These are phyloP conservation scores for Peronospora destructor DNA, from an alignment of 352 stramenopile species.

Conservation along the genomic window DNA sequence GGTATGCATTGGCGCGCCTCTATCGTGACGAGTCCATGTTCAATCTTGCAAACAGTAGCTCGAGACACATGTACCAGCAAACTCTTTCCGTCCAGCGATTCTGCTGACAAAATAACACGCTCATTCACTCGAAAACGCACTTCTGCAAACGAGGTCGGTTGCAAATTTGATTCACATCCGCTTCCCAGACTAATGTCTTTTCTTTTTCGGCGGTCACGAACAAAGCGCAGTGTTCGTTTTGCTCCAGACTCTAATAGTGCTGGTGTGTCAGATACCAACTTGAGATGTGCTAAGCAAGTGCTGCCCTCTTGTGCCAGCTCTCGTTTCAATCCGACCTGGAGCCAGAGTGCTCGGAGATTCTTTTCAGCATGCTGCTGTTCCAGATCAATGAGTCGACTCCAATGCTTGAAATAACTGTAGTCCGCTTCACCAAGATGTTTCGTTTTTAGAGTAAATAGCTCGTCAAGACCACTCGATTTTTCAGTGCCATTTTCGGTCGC, in stretches of 20 bases:
- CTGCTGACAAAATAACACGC: constrained; percentile 62
- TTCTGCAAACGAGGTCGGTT: constrained; percentile 41
- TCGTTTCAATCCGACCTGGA: constrained; percentile 50
- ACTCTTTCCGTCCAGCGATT: constrained; percentile 58
- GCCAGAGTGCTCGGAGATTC: constrained; percentile 59
- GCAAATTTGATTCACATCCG: constrained; percentile 1
- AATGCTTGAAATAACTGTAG: constrained; percentile 64
- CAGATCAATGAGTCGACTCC: constrained; percentile 64
- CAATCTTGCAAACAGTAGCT: constrained; percentile 43
- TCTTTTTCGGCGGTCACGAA: constrained; percentile 38
- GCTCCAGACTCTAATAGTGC: constrained; percentile 24
- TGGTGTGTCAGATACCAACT: constrained; percentile 41
- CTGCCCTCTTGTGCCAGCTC: constrained; percentile 44
- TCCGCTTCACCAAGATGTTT: constrained; percentile 48
- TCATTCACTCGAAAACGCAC: constrained; percentile 62
- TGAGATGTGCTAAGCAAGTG: constrained; percentile 49
- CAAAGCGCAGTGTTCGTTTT: constrained; percentile 42
- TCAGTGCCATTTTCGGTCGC: constrained; percentile 64
- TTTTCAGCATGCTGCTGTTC: constrained; percentile 72
- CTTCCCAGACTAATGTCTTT: constrained; percentile 1
- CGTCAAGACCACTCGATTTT: constrained; percentile 58
- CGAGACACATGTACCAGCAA: constrained; percentile 60
- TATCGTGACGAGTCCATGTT: constrained; percentile 39
- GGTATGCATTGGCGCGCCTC: constrained; percentile 57
- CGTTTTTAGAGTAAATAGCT: constrained; percentile 54